phyloP scores from a whole-genome alignment of 148 eudicot genomes.

The Bassia scoparia region DNA sequence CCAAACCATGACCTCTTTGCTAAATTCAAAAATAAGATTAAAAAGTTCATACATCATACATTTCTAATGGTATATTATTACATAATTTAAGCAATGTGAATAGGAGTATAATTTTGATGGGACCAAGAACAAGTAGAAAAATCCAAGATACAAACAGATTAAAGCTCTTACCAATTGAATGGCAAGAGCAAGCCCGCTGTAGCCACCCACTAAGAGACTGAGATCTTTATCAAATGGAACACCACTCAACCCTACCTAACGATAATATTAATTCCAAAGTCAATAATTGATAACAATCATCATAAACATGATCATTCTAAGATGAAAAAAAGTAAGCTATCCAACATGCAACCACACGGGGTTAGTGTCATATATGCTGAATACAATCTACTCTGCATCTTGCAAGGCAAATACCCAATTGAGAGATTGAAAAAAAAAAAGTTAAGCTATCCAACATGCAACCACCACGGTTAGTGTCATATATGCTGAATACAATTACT shows the following conservation, averaged over 20 bases:
- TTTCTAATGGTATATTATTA: not conserved
- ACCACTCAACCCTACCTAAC: constrained; percentile 80
- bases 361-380: too few relatives aligned
- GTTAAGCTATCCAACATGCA: not conserved
- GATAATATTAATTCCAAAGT: not conserved
- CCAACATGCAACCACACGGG: too few relatives aligned
- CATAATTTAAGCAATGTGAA: not conserved
- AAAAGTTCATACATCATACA: not conserved
- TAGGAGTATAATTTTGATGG: too few relatives aligned
- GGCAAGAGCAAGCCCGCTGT: constrained; percentile 93
- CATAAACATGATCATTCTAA: too few relatives aligned
- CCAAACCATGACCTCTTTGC: not conserved
- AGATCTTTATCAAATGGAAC: constrained; percentile 85
- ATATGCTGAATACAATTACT: too few relatives aligned
- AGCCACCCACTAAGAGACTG: constrained; percentile 96
- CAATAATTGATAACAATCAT: constrained; percentile 1
- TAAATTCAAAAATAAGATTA: not conserved
- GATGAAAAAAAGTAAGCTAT: too few relatives aligned
- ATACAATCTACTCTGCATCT: too few relatives aligned
- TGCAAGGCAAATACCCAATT: too few relatives aligned
- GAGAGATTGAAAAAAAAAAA: not conserved
- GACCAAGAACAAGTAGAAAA: not conserved
- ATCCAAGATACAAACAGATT: not conserved
- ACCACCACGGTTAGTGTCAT: too few relatives aligned
- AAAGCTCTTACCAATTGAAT: constrained; percentile 67